A percentile compares a stretch with the other conserved stretches of the same genome.
Conservation (phyloP, 495 filamentous ascomycete genomes). For the Hypoxylon crocopeplum region DNA sequence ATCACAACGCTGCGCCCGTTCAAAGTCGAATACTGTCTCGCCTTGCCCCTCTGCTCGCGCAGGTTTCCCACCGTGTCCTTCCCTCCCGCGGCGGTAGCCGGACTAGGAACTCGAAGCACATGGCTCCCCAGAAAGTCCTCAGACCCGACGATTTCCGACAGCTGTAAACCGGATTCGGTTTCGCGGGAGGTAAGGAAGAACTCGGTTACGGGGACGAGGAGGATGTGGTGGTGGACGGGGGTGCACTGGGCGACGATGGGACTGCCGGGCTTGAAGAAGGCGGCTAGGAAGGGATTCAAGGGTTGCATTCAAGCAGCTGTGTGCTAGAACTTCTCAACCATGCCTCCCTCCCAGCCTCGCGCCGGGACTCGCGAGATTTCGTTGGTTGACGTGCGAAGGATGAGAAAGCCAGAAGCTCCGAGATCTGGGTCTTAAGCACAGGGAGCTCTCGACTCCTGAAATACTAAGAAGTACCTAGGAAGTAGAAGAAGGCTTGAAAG, state of each 20-base stretch:
- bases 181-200: slow-evolving; percentile 88
- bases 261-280: slow-evolving; percentile 88
- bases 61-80: slow-evolving; percentile 75
- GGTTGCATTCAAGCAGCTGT: slow-evolving; percentile 82
- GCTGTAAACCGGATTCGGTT: slow-evolving; percentile 77
- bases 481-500: not conserved
- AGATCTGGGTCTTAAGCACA: not conserved
- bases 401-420: slow-evolving; percentile 2
- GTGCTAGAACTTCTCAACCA: slow-evolving; percentile 26
- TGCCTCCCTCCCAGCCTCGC: slow-evolving; percentile 30
- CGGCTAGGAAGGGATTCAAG: slow-evolving; percentile 96
- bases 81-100: slow-evolving; percentile 61
- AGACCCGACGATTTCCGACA: slow-evolving; percentile 80
- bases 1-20: slow-evolving; percentile 94
- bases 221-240: slow-evolving; percentile 89
- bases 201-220: slow-evolving; percentile 93
- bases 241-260: slow-evolving; percentile 90
- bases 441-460: slow-evolving; percentile 1
- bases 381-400: not conserved
- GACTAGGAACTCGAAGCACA: slow-evolving; percentile 82
- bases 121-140: slow-evolving; percentile 98
- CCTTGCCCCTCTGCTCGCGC: slow-evolving; percentile 89
- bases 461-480: too few species aligned
- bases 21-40: slow-evolving; percentile 88
- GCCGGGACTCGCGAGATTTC: slow-evolving; percentile 15